Conservation (phyloP, 805 yeast species). For the Wickerhamiella spandovensis region DNA sequence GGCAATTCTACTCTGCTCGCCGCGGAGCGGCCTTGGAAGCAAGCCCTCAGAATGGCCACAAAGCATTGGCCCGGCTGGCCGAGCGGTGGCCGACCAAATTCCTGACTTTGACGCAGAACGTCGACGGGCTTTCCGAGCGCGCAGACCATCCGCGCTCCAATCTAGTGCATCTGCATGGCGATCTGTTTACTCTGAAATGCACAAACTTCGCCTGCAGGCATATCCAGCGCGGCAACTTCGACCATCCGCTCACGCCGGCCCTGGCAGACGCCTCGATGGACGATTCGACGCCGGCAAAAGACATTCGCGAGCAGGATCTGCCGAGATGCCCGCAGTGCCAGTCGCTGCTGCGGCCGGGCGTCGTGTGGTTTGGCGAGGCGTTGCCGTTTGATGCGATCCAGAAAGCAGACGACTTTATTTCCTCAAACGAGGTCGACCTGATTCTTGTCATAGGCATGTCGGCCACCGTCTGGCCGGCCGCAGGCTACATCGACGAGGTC, state of each 20-base stretch:
- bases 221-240: constrained; percentile 34
- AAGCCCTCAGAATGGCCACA: constrained; percentile 62
- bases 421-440: constrained; percentile 46
- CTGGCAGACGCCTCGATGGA: constrained; percentile 24
- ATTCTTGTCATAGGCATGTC: constrained; percentile 77
- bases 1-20: constrained; percentile 76
- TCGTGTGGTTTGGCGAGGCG: constrained; percentile 92
- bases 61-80: constrained; percentile 52
- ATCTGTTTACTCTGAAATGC: constrained; percentile 58
- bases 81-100: constrained; percentile 26
- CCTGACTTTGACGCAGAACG: constrained; percentile 70
- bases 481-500: constrained; percentile 75
- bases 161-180: constrained; percentile 70
- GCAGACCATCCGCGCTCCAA: constrained; percentile 43
- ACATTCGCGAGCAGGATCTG: constrained; percentile 36
- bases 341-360: constrained; percentile 69
- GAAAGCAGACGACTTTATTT: constrained; percentile 57
- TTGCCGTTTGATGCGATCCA: constrained; percentile 52
- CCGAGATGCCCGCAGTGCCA: constrained; percentile 70
- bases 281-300: constrained; percentile 12
- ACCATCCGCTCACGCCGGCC: constrained; percentile 47
- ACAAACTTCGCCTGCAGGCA: constrained; percentile 63
- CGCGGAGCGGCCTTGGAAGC: constrained; percentile 53
- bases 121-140: constrained; percentile 58
- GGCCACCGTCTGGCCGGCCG: constrained; percentile 83